Conservation (phyloP, 1,284 basidiomycete species). For the Xerocomus minutiporus region DNA sequence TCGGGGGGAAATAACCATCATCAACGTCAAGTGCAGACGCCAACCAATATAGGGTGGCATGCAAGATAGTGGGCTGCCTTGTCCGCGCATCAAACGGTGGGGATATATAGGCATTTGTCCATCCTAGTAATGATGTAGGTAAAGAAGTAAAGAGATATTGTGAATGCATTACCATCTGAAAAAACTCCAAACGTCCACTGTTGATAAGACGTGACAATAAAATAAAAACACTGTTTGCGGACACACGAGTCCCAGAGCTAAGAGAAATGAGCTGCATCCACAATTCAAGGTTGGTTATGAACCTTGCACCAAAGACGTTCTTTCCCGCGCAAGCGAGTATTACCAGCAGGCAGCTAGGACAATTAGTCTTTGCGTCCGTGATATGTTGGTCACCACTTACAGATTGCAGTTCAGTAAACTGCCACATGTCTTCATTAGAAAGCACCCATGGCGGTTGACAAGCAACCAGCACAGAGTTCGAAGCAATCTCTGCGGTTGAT, state of each 20-base stretch:
- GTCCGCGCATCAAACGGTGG: slow-evolving; percentile 28
- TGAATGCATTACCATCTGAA: slow-evolving; percentile 36
- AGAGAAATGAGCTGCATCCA: slow-evolving; percentile 8
- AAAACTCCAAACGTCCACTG: slow-evolving; percentile 50
- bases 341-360: slow-evolving; percentile 26
- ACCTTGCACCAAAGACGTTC: slow-evolving; percentile 48
- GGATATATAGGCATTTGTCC: slow-evolving; percentile 35
- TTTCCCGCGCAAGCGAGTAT: slow-evolving; percentile 30
- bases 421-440: slow-evolving; percentile 37
- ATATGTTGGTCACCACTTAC: slow-evolving; percentile 25
- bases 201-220: slow-evolving; percentile 46
- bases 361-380: neutral
- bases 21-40: slow-evolving; percentile 32
- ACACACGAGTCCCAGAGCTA: slow-evolving; percentile 47
- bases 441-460: slow-evolving; percentile 50
- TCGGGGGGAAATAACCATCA: slow-evolving; percentile 29
- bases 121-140: slow-evolving; percentile 30
- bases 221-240: slow-evolving; percentile 37
- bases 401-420: slow-evolving; percentile 34
- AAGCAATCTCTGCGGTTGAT: slow-evolving; percentile 22
- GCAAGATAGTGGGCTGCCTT: slow-evolving; percentile 32
- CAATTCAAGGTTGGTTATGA: neutral
- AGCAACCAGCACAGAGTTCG: slow-evolving; percentile 36
- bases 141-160: slow-evolving; percentile 7
- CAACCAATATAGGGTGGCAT: slow-evolving; percentile 34